A percentile compares a stretch with the other conserved stretches of the same genome.
phyloP scores from a whole-genome alignment of 306 rosid species.

The Cucumis cinereus region DNA sequence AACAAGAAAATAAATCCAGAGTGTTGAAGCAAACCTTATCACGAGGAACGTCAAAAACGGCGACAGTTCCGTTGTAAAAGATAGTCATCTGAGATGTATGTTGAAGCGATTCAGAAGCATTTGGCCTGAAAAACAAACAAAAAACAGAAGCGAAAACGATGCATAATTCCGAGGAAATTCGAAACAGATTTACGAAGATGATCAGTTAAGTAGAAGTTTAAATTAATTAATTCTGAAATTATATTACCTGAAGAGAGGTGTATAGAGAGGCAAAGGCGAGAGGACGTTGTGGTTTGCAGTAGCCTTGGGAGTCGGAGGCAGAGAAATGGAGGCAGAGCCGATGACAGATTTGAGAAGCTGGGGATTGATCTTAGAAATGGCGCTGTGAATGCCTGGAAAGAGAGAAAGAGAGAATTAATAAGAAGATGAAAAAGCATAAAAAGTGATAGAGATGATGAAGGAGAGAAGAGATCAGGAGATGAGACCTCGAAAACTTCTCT shows the following conservation, averaged over 20 bases:
- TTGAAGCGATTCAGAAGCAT: background rate
- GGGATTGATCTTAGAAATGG: slow-evolving; percentile 30
- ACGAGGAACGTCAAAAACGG: slow-evolving; percentile 28
- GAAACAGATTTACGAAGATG: background rate
- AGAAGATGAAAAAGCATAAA: background rate
- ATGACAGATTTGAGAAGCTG: slow-evolving; percentile 33
- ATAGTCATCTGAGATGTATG: slow-evolving; percentile 27
- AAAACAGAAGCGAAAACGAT: background rate
- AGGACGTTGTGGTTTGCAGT: background rate
- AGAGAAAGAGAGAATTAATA: background rate
- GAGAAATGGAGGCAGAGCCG: background rate
- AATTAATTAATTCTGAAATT: background rate
- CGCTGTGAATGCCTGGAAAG: slow-evolving; percentile 13
- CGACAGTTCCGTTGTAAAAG: slow-evolving; percentile 32
- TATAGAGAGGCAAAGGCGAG: background rate
- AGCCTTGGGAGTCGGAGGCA: background rate
- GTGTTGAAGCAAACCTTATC: slow-evolving; percentile 14
- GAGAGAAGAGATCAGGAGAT: background rate
- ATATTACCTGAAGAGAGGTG: background rate
- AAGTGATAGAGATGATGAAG: too few relatives aligned
- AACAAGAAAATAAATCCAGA: background rate
- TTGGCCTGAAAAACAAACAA: background rate
- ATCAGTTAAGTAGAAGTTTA: too few relatives aligned
- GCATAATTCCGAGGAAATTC: background rate
- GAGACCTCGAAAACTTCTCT: background rate